Conservation (phyloP, 1,284 basidiomycete genomes). For the Puccinia polysora region DNA sequence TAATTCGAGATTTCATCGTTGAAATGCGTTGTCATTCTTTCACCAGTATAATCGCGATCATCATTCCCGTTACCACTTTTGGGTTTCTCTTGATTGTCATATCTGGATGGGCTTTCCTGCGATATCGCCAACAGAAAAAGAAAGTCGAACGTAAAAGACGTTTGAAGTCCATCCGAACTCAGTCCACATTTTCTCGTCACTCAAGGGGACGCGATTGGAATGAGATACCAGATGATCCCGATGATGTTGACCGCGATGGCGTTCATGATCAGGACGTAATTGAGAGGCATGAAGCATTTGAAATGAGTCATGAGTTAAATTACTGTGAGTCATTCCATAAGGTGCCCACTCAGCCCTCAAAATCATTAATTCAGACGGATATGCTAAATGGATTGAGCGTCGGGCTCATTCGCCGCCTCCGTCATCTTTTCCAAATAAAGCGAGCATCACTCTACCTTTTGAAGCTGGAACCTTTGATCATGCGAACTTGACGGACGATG, state of each 20-base stretch:
- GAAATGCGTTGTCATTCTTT: not conserved
- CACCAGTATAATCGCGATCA: not conserved
- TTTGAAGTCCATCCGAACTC: not conserved
- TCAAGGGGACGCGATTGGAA: slow-evolving; percentile 15
- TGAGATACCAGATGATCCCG: not conserved
- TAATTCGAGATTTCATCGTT: not conserved
- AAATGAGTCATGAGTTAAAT: slow-evolving; percentile 23
- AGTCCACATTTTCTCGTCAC: slow-evolving; percentile 2
- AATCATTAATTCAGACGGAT: too few species aligned
- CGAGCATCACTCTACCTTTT: too few species aligned
- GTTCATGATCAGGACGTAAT: not conserved
- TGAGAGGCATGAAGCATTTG: slow-evolving; percentile 10
- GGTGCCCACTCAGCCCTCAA: too few species aligned
- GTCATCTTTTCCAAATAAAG: too few species aligned
- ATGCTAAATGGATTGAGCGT: too few species aligned
- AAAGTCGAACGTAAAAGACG: not conserved
- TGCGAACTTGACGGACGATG: too few species aligned
- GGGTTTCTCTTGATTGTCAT: not conserved
- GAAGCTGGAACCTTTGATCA: too few species aligned
- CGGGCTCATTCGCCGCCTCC: too few species aligned
- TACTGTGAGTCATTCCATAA: slow-evolving; percentile 12
- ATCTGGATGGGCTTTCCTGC: not conserved
- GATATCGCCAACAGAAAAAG: slow-evolving; percentile 1
- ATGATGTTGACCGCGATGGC: not conserved
- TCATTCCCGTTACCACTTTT: not conserved